Base-by-base conservation (phyloP, 148 eudicot genomes). In the Limonium bicolor region DNA sequence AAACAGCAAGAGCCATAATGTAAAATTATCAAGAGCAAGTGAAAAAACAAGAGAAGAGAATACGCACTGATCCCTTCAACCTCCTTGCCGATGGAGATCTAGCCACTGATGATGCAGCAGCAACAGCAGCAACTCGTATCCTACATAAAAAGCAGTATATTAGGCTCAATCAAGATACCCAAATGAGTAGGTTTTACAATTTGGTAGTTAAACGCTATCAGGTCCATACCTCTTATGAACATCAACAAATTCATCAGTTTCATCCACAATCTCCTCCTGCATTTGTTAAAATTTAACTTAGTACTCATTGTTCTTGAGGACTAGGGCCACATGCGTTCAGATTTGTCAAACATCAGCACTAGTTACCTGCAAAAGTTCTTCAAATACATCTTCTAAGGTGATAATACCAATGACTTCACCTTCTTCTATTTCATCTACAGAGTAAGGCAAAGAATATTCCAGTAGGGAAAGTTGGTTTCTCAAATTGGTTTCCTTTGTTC, bases 211-310 rank as follows among this genome's bases (percentile, higher is more conserved):
- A 23, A 40, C 8, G 38, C 10, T 36, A 53, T 20, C 47, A 44
- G 30, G 27, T 41, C 23, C 5, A 56, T 55, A 88, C 97, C 94
- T 75, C 48, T 73, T 83, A 50, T 80, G 92, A 18, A 88, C 97
- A 61, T 88, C 97, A 41, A 88, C 75, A 70, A 24, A 88, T 64
- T 88, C 97, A 64, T 88, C 97, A 15, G 94, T 88, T 70, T 88
- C 97, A 56, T 88, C 94, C 27, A 88, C 92, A 56, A 88, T 88
- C 69, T 88, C 94, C 69, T 88, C 97, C 94, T 83, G 71, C 43
- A 74, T 10, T 42, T 8, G 28, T n/a, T 46, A 71, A 57, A 45
- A n/a, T 2, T 4, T 17, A 17, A 23, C 23, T 42, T 42, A 42
- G 29, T 19, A 42, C 18, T n/a, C 6, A n/a, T n/a, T 13, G 14